Conservation (phyloP, 306 rosid species). For the Astragalus membranaceus region DNA sequence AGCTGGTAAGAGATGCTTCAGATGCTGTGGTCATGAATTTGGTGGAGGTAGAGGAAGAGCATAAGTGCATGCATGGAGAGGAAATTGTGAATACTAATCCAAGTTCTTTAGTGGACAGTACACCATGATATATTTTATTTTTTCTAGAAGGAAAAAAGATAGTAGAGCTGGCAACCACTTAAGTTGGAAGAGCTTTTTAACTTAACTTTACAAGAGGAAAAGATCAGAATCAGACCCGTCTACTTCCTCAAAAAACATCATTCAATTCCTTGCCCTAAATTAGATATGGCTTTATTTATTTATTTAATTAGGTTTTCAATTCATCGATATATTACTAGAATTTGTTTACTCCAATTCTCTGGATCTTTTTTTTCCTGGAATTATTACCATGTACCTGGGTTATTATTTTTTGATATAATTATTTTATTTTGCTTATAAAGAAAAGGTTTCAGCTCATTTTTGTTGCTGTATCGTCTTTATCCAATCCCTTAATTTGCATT, state of each 20-base stretch:
- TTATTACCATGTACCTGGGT: no score
- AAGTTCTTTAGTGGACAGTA: background rate
- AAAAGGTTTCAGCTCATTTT: background rate
- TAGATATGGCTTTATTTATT: background rate
- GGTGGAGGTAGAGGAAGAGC: conserved; percentile 33
- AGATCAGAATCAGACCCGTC: no score
- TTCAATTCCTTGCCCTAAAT: conserved; percentile 3
- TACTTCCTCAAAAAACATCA: conserved; percentile 8
- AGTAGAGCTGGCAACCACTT: no score
- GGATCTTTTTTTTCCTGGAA: background rate
- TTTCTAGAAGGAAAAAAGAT: no score
- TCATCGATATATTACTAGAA: background rate
- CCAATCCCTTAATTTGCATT: background rate
- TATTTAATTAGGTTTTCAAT: conserved; percentile 9
- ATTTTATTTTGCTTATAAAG: no score
- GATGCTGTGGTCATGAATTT: conserved; percentile 40
- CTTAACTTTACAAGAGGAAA: no score
- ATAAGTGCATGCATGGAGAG: conserved; percentile 10
- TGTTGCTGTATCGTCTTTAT: background rate
- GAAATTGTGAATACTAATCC: background rate
- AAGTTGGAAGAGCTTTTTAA: background rate
- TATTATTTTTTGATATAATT: no score
- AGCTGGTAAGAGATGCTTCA: conserved; percentile 28
- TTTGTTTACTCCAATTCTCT: background rate
- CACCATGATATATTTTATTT: no score